A percentile compares a stretch with the other conserved stretches of the same genome.
These are phyloP conservation scores for Penicillium ochrochloron DNA, from an alignment of 495 filamentous ascomycete genomes.

Conservation along the genomic window DNA sequence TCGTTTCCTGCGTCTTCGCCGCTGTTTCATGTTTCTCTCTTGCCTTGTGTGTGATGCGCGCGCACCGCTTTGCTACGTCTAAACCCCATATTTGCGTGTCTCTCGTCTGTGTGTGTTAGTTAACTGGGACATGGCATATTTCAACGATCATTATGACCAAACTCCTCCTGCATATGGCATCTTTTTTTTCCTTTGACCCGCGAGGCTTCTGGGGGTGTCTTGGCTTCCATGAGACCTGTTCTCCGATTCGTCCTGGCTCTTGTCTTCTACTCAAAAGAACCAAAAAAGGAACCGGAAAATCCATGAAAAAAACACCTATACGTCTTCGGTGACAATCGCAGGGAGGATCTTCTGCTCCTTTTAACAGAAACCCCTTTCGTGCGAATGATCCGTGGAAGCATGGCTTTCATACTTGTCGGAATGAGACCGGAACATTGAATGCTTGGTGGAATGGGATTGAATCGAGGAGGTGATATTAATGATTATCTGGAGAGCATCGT, in stretches of 20 bases:
- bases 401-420: slow-evolving; percentile 3
- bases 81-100: slow-evolving; percentile 13
- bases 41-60: slow-evolving; percentile 23
- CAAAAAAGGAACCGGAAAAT: slow-evolving; percentile 2
- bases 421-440: not conserved
- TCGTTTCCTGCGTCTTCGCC: slow-evolving; percentile 25
- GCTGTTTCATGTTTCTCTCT: slow-evolving; percentile 16
- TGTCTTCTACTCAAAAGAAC: not conserved
- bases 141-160: slow-evolving; percentile 53
- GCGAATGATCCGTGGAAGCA: not conserved
- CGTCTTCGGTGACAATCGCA: not conserved
- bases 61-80: slow-evolving; percentile 15
- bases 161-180: slow-evolving; percentile 49
- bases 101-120: slow-evolving; percentile 24
- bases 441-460: slow-evolving; percentile 9
- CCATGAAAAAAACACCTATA: not conserved
- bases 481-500: slow-evolving; percentile 3
- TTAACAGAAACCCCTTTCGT: not conserved
- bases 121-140: slow-evolving; percentile 44
- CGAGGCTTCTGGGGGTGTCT: slow-evolving; percentile 9
- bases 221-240: slow-evolving; percentile 12
- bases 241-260: slow-evolving; percentile 4
- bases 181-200: slow-evolving; percentile 29
- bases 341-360: not conserved
- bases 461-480: not conserved